Evolutionary conservation across 164 flowering plant species (phyloP).

Genomic region (Santalum album): DNA sequence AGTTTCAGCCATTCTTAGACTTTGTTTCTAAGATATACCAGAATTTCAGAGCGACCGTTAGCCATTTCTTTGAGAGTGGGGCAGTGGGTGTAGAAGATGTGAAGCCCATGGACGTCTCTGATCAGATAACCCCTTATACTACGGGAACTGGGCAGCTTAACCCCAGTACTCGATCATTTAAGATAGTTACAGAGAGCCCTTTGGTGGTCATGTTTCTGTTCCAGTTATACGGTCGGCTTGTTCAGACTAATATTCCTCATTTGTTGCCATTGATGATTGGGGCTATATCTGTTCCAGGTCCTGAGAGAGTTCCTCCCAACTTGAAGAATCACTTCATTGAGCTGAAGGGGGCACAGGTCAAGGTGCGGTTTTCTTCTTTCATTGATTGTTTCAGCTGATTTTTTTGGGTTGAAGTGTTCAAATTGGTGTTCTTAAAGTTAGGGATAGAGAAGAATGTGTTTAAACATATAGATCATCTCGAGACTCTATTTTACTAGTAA

Average conservation of each 20-base stretch:
- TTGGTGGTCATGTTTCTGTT: slow-evolving; percentile 95
- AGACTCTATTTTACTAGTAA: too few relatives aligned
- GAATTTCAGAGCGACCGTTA: slow-evolving; percentile 73
- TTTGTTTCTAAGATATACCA: slow-evolving; percentile 92
- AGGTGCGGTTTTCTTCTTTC: slow-evolving; percentile 34
- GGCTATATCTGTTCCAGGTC: slow-evolving; percentile 94
- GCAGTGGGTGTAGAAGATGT: slow-evolving; percentile 38
- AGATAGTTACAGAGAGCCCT: slow-evolving; percentile 92
- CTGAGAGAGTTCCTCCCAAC: slow-evolving; percentile 76
- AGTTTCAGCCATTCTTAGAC: slow-evolving; percentile 93
- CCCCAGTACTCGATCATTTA: slow-evolving; percentile 85
- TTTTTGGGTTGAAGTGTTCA: too few relatives aligned
- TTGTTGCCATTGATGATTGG: slow-evolving; percentile 88
- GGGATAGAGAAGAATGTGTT: too few relatives aligned
- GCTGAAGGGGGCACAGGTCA: slow-evolving; percentile 95
- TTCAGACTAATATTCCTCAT: slow-evolving; percentile 87
- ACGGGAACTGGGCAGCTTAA: slow-evolving; percentile 57
- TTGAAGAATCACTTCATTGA: slow-evolving; percentile 73
- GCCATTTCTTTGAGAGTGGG: slow-evolving; percentile 68
- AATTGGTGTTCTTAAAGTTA: too few relatives aligned
- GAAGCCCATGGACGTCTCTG: slow-evolving; percentile 53
- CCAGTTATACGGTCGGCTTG: slow-evolving; percentile 77
- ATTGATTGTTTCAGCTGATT: too few relatives aligned
- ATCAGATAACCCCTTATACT: slow-evolving; percentile 28
- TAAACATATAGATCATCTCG: too few relatives aligned